These are phyloP conservation scores for Lachancea meyersii DNA, from an alignment of 805 yeast genomes.

Conservation along the genomic window DNA sequence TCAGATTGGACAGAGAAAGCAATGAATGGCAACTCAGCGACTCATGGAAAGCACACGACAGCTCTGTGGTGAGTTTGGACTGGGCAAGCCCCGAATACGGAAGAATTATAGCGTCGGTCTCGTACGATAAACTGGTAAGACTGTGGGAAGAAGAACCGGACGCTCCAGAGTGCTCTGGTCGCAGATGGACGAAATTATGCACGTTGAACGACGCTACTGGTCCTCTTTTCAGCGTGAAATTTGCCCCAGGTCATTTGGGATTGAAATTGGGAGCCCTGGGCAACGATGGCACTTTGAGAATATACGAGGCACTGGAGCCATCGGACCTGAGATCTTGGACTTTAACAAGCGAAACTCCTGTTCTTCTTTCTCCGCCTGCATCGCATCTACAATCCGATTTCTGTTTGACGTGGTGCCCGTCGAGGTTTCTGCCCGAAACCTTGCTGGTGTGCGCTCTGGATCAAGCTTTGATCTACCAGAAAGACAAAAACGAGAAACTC, in stretches of 20 bases:
- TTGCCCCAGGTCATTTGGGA: conserved; percentile 82
- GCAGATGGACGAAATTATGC: conserved; percentile 72
- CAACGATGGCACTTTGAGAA: conserved; percentile 75
- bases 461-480: conserved; percentile 72
- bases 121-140: conserved; percentile 83
- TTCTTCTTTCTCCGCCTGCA: conserved; percentile 66
- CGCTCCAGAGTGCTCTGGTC: conserved; percentile 69
- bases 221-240: conserved; percentile 81
- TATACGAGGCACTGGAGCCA: conserved; percentile 87
- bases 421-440: conserved; percentile 74
- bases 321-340: conserved; percentile 83
- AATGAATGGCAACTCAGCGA: conserved; percentile 81
- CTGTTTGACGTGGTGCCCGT: conserved; percentile 85
- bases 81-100: conserved; percentile 97
- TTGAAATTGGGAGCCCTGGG: conserved; percentile 81
- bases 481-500: conserved; percentile 46
- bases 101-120: conserved; percentile 76
- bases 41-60: conserved; percentile 93
- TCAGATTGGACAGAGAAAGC: conserved; percentile 60
- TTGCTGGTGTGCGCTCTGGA: conserved; percentile 80
- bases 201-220: conserved; percentile 83
- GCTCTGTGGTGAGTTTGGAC: conserved; percentile 69
- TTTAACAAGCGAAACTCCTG: conserved; percentile 61
- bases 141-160: conserved; percentile 88
- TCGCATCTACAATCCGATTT: conserved; percentile 79